Percentiles rank a stretch among this genome's conserved stretches.
phyloP scores from a whole-genome alignment of 768 basidiomycete genomes.

The Russula vinacea region DNA sequence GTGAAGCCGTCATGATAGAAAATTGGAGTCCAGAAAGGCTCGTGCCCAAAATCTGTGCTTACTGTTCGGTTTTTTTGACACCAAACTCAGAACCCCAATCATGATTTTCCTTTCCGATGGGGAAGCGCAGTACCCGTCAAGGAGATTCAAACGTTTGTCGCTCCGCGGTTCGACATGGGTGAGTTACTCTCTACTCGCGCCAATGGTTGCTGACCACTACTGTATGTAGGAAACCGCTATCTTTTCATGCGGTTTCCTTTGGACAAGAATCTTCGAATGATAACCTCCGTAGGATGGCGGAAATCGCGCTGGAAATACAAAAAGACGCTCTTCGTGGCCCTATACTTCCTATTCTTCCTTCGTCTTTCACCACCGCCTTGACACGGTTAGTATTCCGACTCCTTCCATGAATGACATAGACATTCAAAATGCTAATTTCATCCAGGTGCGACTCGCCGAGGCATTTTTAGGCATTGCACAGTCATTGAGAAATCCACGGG shows the following conservation, averaged over 20 bases:
- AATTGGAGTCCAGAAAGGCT: conserved; percentile 53
- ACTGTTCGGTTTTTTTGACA: background rate
- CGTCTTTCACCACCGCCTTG: conserved; percentile 46
- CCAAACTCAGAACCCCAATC: conserved; percentile 43
- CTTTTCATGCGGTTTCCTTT: conserved; percentile 58
- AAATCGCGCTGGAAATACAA: conserved; percentile 49
- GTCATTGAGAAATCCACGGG: conserved; percentile 55
- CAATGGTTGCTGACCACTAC: background rate
- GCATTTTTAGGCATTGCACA: conserved; percentile 59
- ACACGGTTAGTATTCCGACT: background rate
- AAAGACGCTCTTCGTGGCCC: conserved; percentile 43
- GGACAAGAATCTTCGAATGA: conserved; percentile 38
- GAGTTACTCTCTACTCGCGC: background rate
- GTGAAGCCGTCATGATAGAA: conserved; percentile 42
- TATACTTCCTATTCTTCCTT: conserved; percentile 1
- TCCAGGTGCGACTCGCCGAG: conserved; percentile 51
- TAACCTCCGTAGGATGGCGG: conserved; percentile 49
- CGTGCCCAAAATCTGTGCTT: background rate
- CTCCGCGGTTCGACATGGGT: conserved; percentile 47
- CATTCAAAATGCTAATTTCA: background rate
- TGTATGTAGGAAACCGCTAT: conserved; percentile 47
- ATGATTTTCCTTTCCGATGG: conserved; percentile 60
- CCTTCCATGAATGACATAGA: no score
- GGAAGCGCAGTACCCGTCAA: conserved; percentile 41
- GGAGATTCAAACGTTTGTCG: conserved; percentile 43